Evolutionary conservation across 2,329 filamentous ascomycete species (phyloP), one percentile per base, ranked within the genome.

Genomic region (Cladorrhinum sp.): DNA sequence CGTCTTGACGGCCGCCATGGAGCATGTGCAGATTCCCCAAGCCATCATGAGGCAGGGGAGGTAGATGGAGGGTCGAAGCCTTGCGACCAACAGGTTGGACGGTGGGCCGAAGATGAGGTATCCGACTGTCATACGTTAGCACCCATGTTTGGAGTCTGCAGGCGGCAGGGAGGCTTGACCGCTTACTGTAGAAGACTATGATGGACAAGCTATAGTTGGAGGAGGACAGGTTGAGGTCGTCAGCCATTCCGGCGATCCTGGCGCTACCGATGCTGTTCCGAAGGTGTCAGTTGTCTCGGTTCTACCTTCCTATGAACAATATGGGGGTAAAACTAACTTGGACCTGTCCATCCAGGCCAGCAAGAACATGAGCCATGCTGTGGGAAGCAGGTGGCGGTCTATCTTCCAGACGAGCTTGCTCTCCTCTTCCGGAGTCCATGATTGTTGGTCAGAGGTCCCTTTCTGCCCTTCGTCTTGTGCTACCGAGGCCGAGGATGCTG

Each of bases 71-170:
- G 79, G 79, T 5, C 73, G 72, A 32, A 79, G 61, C 57, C 74
- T 73, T 48, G 73, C 76, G 62, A 81, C 74, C 45, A 79, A 57
- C 67, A 80, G 76, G 64, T 59, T 67, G 22, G 58, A n/a, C 79
- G 75, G 64, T 79, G 2, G 56, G 55, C 12, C 24, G 38, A 27
- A 54, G n/a, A n/a, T n/a, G n/a, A n/a, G n/a, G n/a, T n/a, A n/a
- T n/a, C n/a, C n/a, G n/a, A n/a, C n/a, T n/a, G n/a, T n/a, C n/a
- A n/a, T n/a, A n/a, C n/a, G n/a, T n/a, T n/a, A n/a, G n/a, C n/a
- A n/a, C n/a, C n/a, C n/a, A n/a, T n/a, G n/a, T n/a, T n/a, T n/a
- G n/a, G n/a, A n/a, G n/a, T n/a, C n/a, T n/a, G n/a, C n/a, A n/a
- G n/a, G n/a, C n/a, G n/a, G n/a, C n/a, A n/a, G n/a, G n/a, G n/a